These are phyloP conservation scores for Ilex paraguariensis DNA, from an alignment of 305 asterid species.

Conservation along the genomic window DNA sequence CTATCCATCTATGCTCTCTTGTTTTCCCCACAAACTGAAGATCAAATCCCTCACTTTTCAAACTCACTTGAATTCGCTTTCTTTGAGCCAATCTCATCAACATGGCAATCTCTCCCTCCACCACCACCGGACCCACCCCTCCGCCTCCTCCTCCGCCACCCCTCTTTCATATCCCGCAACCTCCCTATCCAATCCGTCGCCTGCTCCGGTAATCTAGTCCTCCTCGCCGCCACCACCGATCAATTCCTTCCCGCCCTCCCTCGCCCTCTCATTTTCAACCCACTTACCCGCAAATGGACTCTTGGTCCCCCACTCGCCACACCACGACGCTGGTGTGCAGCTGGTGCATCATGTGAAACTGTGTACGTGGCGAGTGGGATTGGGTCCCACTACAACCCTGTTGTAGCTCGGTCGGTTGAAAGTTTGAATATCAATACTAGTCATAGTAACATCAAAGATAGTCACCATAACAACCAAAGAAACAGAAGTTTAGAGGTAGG, in stretches of 20 bases:
- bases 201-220: conserved; percentile 47
- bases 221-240: conserved; percentile 73
- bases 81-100: conserved; percentile 61
- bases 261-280: conserved; percentile 54
- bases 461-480: not conserved
- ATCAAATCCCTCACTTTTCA: conserved; percentile 4
- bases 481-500: not conserved
- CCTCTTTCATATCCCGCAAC: conserved; percentile 70
- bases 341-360: conserved; percentile 38
- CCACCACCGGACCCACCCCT: conserved; percentile 46
- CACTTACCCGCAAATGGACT: conserved; percentile 36
- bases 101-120: conserved; percentile 55
- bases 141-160: conserved; percentile 61
- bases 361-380: conserved; percentile 78
- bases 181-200: conserved; percentile 62
- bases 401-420: conserved; percentile 67
- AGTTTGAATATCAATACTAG: conserved; percentile 46
- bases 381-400: conserved; percentile 58
- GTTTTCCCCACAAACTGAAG: conserved; percentile 14
- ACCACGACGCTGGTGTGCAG: conserved; percentile 90
- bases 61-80: conserved; percentile 30
- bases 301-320: conserved; percentile 46
- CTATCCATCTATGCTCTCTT: conserved; percentile 57
- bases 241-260: conserved; percentile 63
- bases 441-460: not conserved